Conservation (phyloP, 441 rosid genomes). For the Monsonia emarginata region DNA sequence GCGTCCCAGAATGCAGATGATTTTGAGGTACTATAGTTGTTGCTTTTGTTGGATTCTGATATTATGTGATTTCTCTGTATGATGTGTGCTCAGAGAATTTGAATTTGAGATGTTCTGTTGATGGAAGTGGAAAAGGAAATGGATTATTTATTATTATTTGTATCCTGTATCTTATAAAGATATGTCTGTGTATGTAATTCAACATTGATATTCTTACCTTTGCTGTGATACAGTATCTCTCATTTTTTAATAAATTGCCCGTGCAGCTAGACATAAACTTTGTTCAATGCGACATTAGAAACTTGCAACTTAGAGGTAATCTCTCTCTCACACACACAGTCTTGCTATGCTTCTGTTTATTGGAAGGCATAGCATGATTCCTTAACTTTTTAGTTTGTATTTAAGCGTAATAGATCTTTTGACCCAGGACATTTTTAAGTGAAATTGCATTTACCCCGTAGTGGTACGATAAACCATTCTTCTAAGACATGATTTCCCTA, state of each 20-base stretch:
- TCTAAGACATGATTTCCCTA: too few relatives aligned
- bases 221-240: too few relatives aligned
- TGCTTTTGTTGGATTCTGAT: neutral
- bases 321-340: too few relatives aligned
- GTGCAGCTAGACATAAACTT: slow-evolving; percentile 72
- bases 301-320: slow-evolving; percentile 59
- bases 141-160: neutral
- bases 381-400: neutral
- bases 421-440: too few relatives aligned
- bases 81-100: neutral
- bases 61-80: neutral
- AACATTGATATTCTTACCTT: neutral
- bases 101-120: neutral
- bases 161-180: neutral
- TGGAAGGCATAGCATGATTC: neutral
- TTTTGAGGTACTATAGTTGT: slow-evolving; percentile 44
- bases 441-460: neutral
- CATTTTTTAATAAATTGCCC: slow-evolving; percentile 16
- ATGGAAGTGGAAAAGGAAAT: neutral
- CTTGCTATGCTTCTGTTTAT: neutral
- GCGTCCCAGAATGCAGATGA: slow-evolving; percentile 71
- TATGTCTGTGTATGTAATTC: neutral
- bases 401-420: neutral
- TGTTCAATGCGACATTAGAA: slow-evolving; percentile 58
- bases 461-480: too few relatives aligned